Base-by-base conservation (phyloP, 2,329 filamentous ascomycete species). In the Botryotinia calthae region DNA sequence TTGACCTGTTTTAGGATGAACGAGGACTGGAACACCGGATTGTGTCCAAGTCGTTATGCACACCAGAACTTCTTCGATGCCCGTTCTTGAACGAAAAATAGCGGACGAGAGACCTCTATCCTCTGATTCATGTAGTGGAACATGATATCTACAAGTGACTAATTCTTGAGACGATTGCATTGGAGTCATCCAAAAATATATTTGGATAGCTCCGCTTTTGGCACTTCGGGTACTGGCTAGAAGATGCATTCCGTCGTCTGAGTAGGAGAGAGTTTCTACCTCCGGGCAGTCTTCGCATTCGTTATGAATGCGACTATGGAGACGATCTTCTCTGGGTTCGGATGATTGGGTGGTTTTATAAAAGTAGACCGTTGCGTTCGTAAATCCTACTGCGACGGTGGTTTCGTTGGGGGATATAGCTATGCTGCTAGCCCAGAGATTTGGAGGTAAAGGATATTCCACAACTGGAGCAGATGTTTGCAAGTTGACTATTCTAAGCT, bases 21-120 rank as follows among this genome's bases (percentile, higher is more conserved):
- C 78, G 4, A 84, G 77, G 8, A 84, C 74, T 0, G 83, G 83
- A n/a, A 78, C 77, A 3, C 83, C 83, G 1, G 82, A 83, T 73
- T 84, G 83, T 2, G 83, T 84, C 83, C 83, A 84, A 0, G 82
- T 84, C 1, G 80, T 82, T 25, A 84, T 77, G 68, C 82, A 83
- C 7, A 84, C 74, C 25, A 84, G 70, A 58, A 81, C 78, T 22
- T 82, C 82, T 46, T 82, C 81, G 5, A 78, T 80, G 9, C 80
- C 78, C 20, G 73, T 64, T 7, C 79, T 80, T 1, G 81, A 79
- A 16, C 82, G 79, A 67, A 81, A 82, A n/a, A 83, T 77, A 3
- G 81, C 82, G 0, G 82, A 78, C 0, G 82, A 81, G 2, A 83
- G 75, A 0, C 83, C 83, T 59, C 82, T 82, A 70, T 84, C 83